Conservation (phyloP, 306 rosid genomes). For the Senna siamea region DNA sequence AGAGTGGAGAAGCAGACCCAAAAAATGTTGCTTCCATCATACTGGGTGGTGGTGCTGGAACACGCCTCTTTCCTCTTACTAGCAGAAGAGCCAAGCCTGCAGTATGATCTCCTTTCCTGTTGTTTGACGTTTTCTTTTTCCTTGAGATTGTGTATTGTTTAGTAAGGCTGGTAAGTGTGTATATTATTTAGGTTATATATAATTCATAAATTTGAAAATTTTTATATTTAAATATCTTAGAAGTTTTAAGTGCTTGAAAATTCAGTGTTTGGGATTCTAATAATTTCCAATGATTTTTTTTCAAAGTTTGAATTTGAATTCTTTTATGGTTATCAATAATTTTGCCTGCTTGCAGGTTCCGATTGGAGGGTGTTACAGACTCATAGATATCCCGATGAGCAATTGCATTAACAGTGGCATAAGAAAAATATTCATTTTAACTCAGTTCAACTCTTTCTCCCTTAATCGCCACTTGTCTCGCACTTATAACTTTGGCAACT, state of each 20-base stretch:
- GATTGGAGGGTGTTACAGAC: constrained; percentile 86
- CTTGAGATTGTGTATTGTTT: no score
- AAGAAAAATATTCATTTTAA: constrained; percentile 68
- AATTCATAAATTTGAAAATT: no score
- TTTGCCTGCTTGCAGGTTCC: constrained; percentile 66
- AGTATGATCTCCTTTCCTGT: no score
- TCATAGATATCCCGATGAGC: constrained; percentile 87
- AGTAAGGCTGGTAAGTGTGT: no score
- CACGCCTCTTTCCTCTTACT: constrained; percentile 85
- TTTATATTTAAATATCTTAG: no score
- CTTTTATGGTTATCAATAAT: background rate
- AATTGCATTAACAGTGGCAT: constrained; percentile 95
- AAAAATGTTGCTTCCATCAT: constrained; percentile 81
- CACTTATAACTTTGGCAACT: constrained; percentile 65
- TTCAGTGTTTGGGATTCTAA: no score
- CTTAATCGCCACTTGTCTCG: constrained; percentile 88
- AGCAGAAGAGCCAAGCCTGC: constrained; percentile 82
- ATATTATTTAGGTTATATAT: no score
- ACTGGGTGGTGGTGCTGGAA: constrained; percentile 91
- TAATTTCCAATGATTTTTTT: no score
- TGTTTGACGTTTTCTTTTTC: background rate
- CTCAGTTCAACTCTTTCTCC: constrained; percentile 87
- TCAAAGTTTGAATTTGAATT: background rate
- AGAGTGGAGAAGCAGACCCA: constrained; percentile 62
- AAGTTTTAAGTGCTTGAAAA: no score